Percentiles rank a stretch among this genome's conserved stretches.
Conservation (phyloP, 306 rosid species). For the Vachellia pachyceras region DNA sequence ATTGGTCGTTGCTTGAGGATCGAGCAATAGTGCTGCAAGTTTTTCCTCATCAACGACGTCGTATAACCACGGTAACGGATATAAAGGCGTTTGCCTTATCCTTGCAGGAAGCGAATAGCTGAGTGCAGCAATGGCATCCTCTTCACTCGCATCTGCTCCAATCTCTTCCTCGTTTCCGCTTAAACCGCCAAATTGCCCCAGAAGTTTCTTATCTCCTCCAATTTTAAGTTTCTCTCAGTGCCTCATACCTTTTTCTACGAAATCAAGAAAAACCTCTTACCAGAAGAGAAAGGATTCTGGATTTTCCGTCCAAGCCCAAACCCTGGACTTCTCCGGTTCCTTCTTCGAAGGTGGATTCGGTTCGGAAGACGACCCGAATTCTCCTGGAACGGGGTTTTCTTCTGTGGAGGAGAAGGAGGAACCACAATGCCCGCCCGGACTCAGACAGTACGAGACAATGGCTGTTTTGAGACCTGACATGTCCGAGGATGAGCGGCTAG, state of each 20-base stretch:
- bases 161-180: constrained; percentile 39
- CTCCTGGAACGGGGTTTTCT: constrained; percentile 51
- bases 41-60: neutral
- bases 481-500: constrained; percentile 76
- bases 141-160: constrained; percentile 53
- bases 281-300: constrained; percentile 21
- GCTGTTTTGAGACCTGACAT: constrained; percentile 76
- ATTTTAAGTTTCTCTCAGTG: constrained; percentile 32
- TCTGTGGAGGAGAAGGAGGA: constrained; percentile 87
- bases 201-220: constrained; percentile 34
- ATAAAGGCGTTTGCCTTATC: constrained; percentile 16
- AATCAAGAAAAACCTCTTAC: constrained; percentile 19
- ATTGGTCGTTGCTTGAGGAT: no score
- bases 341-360: constrained; percentile 80
- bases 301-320: constrained; percentile 52
- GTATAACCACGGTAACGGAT: neutral
- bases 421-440: constrained; percentile 81
- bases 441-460: constrained; percentile 74
- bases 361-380: constrained; percentile 62
- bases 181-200: constrained; percentile 27
- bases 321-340: constrained; percentile 69
- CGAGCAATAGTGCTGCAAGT: no score
- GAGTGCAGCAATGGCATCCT: constrained; percentile 65
- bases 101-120: neutral
- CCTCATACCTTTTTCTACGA: neutral